phyloP scores from a whole-genome alignment of 805 yeast species.

The Ogataea kodamae region DNA sequence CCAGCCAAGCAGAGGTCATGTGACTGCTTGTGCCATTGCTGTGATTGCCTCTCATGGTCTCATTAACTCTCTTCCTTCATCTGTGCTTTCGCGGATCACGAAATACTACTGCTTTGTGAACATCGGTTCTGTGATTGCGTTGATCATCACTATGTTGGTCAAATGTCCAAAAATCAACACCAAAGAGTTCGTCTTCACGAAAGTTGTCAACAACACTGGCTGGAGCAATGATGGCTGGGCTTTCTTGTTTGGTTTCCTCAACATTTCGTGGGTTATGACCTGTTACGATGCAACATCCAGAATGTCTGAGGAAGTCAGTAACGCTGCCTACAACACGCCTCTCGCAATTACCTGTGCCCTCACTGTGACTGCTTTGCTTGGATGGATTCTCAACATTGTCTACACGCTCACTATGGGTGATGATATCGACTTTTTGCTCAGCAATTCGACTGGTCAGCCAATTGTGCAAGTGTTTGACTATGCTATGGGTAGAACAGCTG shows the following conservation, averaged over 20 bases:
- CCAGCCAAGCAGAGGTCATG: constrained; percentile 40
- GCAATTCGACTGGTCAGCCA: constrained; percentile 43
- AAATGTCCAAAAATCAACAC: constrained; percentile 46
- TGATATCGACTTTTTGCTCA: constrained; percentile 34
- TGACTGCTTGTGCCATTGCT: constrained; percentile 50
- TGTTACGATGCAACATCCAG: constrained; percentile 54
- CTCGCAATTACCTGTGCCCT: constrained; percentile 56
- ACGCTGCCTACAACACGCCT: constrained; percentile 55
- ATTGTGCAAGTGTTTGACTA: constrained; percentile 50
- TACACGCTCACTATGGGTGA: constrained; percentile 44
- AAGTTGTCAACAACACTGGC: constrained; percentile 44
- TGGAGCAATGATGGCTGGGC: constrained; percentile 56
- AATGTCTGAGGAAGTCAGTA: constrained; percentile 52
- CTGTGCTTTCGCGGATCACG: constrained; percentile 46
- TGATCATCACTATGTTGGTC: constrained; percentile 52
- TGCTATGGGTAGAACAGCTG: constrained; percentile 51
- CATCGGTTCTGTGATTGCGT: constrained; percentile 46
- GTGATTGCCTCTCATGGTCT: constrained; percentile 46
- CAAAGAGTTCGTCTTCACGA: constrained; percentile 46
- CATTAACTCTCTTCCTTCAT: constrained; percentile 50
- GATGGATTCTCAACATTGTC: constrained; percentile 48
- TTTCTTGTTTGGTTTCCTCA: constrained; percentile 53
- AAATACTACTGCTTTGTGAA: constrained; percentile 49
- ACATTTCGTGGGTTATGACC: constrained; percentile 58
- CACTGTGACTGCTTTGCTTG: constrained; percentile 45